Percentiles rank a stretch among this genome's conserved stretches.
These are phyloP conservation scores for Chalciporus pseudorubinellus DNA, from an alignment of 768 basidiomycete genomes.

Conservation along the genomic window DNA sequence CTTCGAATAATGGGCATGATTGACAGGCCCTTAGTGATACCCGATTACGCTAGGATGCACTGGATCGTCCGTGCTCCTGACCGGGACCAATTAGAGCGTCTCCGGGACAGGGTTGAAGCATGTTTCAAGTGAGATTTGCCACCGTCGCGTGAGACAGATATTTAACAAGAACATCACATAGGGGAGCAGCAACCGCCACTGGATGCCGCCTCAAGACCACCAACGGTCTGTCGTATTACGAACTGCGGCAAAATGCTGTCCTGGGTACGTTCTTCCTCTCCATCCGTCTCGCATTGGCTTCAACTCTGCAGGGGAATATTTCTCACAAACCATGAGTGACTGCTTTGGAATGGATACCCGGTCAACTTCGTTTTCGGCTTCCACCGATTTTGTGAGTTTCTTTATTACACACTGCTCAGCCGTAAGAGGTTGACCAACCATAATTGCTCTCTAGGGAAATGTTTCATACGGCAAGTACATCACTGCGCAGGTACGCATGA, in stretches of 20 bases:
- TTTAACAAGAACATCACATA: slow-evolving; percentile 27
- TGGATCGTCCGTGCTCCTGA: slow-evolving; percentile 74
- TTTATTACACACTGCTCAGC: background rate
- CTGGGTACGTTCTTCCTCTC: slow-evolving; percentile 41
- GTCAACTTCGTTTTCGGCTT: slow-evolving; percentile 48
- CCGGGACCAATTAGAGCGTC: slow-evolving; percentile 48
- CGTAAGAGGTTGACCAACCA: slow-evolving; percentile 11
- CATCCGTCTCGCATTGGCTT: background rate
- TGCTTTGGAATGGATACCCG: slow-evolving; percentile 42
- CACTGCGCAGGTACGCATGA: slow-evolving; percentile 3
- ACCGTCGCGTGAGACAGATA: background rate
- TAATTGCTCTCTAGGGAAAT: slow-evolving; percentile 54
- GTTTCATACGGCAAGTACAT: slow-evolving; percentile 58
- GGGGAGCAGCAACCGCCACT: slow-evolving; percentile 67
- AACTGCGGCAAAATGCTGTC: slow-evolving; percentile 56
- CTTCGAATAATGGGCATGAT: background rate
- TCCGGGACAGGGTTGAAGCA: slow-evolving; percentile 58
- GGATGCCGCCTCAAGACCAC: slow-evolving; percentile 51
- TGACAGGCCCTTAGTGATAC: slow-evolving; percentile 56
- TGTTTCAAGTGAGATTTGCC: slow-evolving; percentile 63
- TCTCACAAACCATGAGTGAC: slow-evolving; percentile 43
- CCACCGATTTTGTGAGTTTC: slow-evolving; percentile 73
- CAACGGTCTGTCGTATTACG: slow-evolving; percentile 44
- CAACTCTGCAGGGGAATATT: slow-evolving; percentile 46
- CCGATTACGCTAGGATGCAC: slow-evolving; percentile 74